Evolutionary conservation across 257 asterid species (phyloP).

Genomic region (Solanum dulcamara): DNA sequence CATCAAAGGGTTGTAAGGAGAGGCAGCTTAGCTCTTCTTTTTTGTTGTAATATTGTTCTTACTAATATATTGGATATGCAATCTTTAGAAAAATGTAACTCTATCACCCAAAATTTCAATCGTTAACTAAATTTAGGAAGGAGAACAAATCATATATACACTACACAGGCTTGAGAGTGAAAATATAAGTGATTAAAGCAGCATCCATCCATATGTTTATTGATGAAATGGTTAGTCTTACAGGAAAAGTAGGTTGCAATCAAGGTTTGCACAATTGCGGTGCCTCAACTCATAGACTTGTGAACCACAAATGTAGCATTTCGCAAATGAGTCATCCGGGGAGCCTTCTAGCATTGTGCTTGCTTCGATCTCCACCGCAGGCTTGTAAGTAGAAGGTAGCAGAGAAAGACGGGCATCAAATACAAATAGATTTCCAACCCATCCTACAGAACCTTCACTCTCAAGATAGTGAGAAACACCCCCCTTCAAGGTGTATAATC

Average conservation of each 20-base stretch:
- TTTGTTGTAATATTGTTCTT: not conserved
- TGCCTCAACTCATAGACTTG: slow-evolving; percentile 69
- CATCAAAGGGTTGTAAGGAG: not conserved
- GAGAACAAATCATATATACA: not conserved
- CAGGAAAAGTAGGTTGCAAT: slow-evolving; percentile 94
- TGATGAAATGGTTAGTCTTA: slow-evolving; percentile 27
- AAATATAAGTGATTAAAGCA: not conserved
- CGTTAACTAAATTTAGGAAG: not conserved
- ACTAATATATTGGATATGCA: not conserved
- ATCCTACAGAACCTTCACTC: slow-evolving; percentile 64
- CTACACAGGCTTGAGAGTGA: not conserved
- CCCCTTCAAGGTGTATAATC: slow-evolving; percentile 69
- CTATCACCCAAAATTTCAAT: not conserved
- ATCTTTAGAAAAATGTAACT: not conserved
- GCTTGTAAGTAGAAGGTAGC: slow-evolving; percentile 61
- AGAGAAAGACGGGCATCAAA: slow-evolving; percentile 87
- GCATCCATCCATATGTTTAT: not conserved
- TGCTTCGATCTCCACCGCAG: slow-evolving; percentile 20
- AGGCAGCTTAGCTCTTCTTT: not conserved
- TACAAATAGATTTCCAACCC: slow-evolving; percentile 89
- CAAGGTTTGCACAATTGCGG: slow-evolving; percentile 89
- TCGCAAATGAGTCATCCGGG: slow-evolving; percentile 42
- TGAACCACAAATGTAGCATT: slow-evolving; percentile 59
- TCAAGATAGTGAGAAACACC: slow-evolving; percentile 84
- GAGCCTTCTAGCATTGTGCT: slow-evolving; percentile 13